A percentile compares a stretch with the other conserved stretches of the same genome.
Evolutionary conservation across 768 basidiomycete genomes (phyloP).

Genomic region (Russula emetica): DNA sequence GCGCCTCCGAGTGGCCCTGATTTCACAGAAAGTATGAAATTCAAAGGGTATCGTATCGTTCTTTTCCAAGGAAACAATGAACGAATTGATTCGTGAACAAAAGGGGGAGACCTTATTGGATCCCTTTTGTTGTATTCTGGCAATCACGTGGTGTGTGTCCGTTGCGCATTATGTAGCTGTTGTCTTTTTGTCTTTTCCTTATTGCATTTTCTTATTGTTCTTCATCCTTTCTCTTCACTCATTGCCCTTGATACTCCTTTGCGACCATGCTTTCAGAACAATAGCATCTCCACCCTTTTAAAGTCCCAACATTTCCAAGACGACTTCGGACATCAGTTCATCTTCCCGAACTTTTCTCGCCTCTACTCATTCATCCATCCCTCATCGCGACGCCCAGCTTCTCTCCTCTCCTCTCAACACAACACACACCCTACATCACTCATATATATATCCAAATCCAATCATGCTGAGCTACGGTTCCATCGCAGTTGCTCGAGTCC

Average conservation of each 20-base stretch:
- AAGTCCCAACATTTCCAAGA: not conserved
- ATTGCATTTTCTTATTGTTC: conserved; percentile 9
- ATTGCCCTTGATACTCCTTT: not conserved
- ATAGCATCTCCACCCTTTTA: conserved; percentile 9
- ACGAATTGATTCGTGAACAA: not conserved
- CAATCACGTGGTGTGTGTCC: not conserved
- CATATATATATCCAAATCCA: not conserved
- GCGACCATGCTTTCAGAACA: conserved; percentile 17
- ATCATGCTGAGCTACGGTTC: conserved; percentile 41
- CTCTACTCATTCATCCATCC: no score
- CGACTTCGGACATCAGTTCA: not conserved
- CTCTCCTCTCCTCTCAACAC: not conserved
- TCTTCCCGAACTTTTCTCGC: not conserved
- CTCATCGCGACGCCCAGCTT: not conserved
- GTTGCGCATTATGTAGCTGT: not conserved
- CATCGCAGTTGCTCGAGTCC: conserved; percentile 64
- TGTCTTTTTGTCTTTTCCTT: conserved; percentile 4
- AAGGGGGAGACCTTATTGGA: not conserved
- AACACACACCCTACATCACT: not conserved
- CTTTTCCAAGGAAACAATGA: not conserved
- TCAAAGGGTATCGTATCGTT: not conserved
- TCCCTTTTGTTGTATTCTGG: not conserved
- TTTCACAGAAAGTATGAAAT: not conserved
- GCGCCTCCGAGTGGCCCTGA: not conserved
- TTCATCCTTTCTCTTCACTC: not conserved